These are phyloP conservation scores for Periconia digitata DNA, from an alignment of 2,329 filamentous ascomycete species.

Conservation along the genomic window DNA sequence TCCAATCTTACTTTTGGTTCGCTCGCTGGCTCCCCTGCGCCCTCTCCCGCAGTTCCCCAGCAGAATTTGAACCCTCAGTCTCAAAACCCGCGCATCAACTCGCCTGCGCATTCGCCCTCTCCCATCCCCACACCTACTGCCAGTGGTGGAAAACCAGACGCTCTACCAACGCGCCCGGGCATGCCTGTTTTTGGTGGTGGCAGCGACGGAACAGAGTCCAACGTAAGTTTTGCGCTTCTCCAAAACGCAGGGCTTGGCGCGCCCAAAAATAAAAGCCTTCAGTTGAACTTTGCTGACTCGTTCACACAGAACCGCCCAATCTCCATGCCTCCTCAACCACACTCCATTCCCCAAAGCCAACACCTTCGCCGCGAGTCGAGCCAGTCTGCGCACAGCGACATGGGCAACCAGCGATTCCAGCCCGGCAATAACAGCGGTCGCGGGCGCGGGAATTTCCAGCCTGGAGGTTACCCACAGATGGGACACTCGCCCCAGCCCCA, in stretches of 20 bases:
- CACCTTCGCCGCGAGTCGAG: constrained; percentile 86
- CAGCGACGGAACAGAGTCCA: constrained; percentile 66
- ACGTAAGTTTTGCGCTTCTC: constrained; percentile 60
- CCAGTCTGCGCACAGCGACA: constrained; percentile 77
- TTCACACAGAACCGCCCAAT: constrained; percentile 65
- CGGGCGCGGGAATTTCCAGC: constrained; percentile 55
- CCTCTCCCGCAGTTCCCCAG: constrained; percentile 69
- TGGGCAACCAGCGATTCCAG: constrained; percentile 54
- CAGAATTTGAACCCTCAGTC: constrained; percentile 55
- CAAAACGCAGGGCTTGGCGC: constrained; percentile 23
- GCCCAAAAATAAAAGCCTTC: constrained; percentile 3
- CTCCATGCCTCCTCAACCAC: constrained; percentile 55
- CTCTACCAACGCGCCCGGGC: constrained; percentile 69
- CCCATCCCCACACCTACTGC: constrained; percentile 91
- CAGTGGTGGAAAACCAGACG: constrained; percentile 78
- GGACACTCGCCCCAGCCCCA: constrained; percentile 52
- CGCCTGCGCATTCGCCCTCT: constrained; percentile 84
- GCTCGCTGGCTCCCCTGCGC: constrained; percentile 62
- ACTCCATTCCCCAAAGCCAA: constrained; percentile 60
- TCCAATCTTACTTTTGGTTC: constrained; percentile 78
- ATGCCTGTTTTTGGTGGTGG: constrained; percentile 78
- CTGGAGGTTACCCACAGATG: constrained; percentile 42
- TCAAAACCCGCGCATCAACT: constrained; percentile 72
- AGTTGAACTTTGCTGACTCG: constrained; percentile 14
- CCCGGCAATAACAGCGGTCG: constrained; percentile 46